Evolutionary conservation across 352 stramenopile genomes (phyloP).

Genomic region (Globisporangium paddicum): DNA sequence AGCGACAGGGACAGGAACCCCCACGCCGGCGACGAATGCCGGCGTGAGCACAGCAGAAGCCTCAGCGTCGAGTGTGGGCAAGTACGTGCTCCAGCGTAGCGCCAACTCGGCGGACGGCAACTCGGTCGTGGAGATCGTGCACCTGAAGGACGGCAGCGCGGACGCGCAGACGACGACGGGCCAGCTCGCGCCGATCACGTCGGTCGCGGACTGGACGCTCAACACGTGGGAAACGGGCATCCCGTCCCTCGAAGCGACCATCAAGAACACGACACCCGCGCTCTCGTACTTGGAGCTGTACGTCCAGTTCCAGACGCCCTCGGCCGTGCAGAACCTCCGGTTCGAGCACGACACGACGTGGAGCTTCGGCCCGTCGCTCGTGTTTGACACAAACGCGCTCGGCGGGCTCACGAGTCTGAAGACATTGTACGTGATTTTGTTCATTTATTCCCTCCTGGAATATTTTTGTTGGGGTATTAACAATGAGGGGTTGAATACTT

Average conservation of each 20-base stretch:
- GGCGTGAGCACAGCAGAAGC: neutral
- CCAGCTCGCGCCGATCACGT: conserved; percentile 19
- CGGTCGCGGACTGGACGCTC: conserved; percentile 23
- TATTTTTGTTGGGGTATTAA: neutral
- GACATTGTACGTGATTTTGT: conserved; percentile 17
- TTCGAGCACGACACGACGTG: conserved; percentile 11
- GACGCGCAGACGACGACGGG: conserved; percentile 8
- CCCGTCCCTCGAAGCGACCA: conserved; percentile 8
- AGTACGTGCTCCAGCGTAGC: conserved; percentile 29
- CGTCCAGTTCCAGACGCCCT: neutral
- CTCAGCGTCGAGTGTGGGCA: neutral
- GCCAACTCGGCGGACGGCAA: conserved; percentile 5
- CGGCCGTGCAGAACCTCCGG: conserved; percentile 2
- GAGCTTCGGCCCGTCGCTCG: conserved; percentile 16
- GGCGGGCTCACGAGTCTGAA: conserved; percentile 23
- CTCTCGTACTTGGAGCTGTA: conserved; percentile 20
- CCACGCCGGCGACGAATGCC: neutral
- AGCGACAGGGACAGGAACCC: neutral
- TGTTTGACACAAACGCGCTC: conserved; percentile 15
- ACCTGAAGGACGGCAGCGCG: conserved; percentile 10
- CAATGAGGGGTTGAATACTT: neutral
- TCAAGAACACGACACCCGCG: conserved; percentile 18
- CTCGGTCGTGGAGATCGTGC: conserved; percentile 19
- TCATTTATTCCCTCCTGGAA: neutral
- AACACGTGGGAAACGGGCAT: conserved; percentile 23